phyloP scores from a whole-genome alignment of 768 basidiomycete genomes.

The Naematelia aurantialba region DNA sequence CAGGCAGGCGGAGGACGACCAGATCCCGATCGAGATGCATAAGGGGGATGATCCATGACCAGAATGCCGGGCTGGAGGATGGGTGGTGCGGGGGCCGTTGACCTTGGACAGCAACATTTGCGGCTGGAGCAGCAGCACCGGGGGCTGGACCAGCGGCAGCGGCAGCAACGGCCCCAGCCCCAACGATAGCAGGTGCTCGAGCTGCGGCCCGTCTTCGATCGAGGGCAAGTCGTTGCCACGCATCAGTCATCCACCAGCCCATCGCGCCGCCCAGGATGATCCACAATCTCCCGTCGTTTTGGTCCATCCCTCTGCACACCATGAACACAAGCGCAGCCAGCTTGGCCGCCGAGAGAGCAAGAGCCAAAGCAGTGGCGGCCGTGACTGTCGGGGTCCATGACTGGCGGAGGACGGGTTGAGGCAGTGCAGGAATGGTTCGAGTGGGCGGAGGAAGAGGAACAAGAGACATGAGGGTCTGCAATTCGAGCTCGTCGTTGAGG shows the following conservation, averaged over 20 bases:
- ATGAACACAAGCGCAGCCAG: slow-evolving; percentile 36
- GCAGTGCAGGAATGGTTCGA: neutral
- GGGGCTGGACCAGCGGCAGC: neutral
- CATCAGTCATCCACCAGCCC: slow-evolving; percentile 35
- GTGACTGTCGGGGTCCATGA: slow-evolving; percentile 4
- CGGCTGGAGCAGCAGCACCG: neutral
- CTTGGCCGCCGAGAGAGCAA: slow-evolving; percentile 21
- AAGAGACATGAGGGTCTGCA: neutral
- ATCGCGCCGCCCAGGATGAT: slow-evolving; percentile 26
- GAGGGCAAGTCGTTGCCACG: slow-evolving; percentile 2
- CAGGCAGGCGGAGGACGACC: neutral
- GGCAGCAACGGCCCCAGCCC: neutral
- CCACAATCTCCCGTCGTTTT: slow-evolving; percentile 33
- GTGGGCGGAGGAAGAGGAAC: slow-evolving; percentile 7
- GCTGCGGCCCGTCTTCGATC: slow-evolving; percentile 2
- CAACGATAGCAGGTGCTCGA: too few species aligned
- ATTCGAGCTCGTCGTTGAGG: slow-evolving; percentile 10
- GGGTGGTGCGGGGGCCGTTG: neutral
- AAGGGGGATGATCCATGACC: slow-evolving; percentile 11
- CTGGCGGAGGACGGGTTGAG: slow-evolving; percentile 1
- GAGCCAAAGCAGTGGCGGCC: slow-evolving; percentile 15
- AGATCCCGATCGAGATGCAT: slow-evolving; percentile 22
- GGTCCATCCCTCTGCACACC: slow-evolving; percentile 35
- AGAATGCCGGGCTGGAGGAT: neutral
- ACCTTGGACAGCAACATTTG: neutral